A percentile compares a stretch with the other conserved stretches of the same genome.
These are phyloP conservation scores for Fusarium tuaranense DNA, from an alignment of 2,329 filamentous ascomycete species.

Conservation along the genomic window DNA sequence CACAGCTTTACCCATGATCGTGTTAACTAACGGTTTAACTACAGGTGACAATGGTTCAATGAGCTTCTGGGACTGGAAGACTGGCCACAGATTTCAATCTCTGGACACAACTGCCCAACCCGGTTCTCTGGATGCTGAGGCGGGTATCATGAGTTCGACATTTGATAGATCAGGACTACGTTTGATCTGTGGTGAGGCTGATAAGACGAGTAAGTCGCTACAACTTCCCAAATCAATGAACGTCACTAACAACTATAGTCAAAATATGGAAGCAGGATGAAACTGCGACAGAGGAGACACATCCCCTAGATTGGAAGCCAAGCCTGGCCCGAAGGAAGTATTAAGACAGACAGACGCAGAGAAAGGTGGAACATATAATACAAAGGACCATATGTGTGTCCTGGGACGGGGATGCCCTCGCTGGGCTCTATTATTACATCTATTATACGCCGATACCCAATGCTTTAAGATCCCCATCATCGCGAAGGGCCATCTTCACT, in stretches of 20 bases:
- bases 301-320: conserved; percentile 93
- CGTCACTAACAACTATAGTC: conserved; percentile 59
- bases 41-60: conserved; percentile 90
- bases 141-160: conserved; percentile 92
- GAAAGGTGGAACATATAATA: conserved; percentile 11
- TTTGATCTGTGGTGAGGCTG: conserved; percentile 93
- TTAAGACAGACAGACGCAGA: conserved; percentile 51
- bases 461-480: conserved; percentile 87
- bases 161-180: conserved; percentile 91
- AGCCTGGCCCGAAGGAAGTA: conserved; percentile 82
- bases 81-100: conserved; percentile 89
- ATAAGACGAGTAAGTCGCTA: conserved; percentile 81
- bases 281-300: conserved; percentile 87
- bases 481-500: conserved; percentile 85
- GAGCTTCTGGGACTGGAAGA: conserved; percentile 99
- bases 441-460: conserved; percentile 70
- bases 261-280: conserved; percentile 98
- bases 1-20: no score
- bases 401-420: conserved; percentile 2
- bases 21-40: conserved; percentile 16
- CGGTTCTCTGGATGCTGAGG: conserved; percentile 92
- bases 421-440: conserved; percentile 39
- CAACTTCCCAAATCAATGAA: conserved; percentile 1
- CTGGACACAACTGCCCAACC: conserved; percentile 94
- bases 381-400: conserved; percentile 20